A percentile compares a stretch with the other conserved stretches of the same genome.
Conservation (phyloP, 2,329 filamentous ascomycete genomes). For the Ilyonectria destructans region DNA sequence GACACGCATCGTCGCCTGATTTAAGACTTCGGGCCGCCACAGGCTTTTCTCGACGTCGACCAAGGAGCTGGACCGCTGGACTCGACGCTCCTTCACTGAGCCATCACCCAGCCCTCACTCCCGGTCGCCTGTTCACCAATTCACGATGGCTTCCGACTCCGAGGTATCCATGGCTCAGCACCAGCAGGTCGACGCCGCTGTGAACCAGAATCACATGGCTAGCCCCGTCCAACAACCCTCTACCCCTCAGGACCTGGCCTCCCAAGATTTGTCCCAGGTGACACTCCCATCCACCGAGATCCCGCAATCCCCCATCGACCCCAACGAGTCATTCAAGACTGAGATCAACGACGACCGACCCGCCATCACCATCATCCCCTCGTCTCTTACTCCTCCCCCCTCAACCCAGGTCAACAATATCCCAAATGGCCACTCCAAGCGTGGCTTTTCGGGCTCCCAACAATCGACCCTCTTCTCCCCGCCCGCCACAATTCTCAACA, state of each 20-base stretch:
- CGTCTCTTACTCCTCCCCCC: slow-evolving; percentile 72
- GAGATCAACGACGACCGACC: slow-evolving; percentile 66
- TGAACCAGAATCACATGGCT: slow-evolving; percentile 51
- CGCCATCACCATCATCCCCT: slow-evolving; percentile 67
- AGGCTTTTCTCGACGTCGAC: slow-evolving; percentile 10
- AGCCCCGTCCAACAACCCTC: slow-evolving; percentile 54
- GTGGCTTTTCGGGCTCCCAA: slow-evolving; percentile 60
- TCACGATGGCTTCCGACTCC: slow-evolving; percentile 57
- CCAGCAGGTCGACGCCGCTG: slow-evolving; percentile 52
- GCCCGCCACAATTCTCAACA: slow-evolving; percentile 64
- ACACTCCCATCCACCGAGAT: slow-evolving; percentile 73
- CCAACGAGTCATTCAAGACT: slow-evolving; percentile 65
- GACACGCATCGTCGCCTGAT: background rate
- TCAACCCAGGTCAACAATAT: slow-evolving; percentile 65
- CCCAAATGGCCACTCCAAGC: slow-evolving; percentile 45
- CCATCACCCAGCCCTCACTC: slow-evolving; percentile 3
- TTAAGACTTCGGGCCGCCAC: slow-evolving; percentile 11
- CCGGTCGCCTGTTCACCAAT: slow-evolving; percentile 27
- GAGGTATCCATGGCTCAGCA: slow-evolving; percentile 50
- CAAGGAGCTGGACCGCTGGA: slow-evolving; percentile 25
- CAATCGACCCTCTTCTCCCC: slow-evolving; percentile 68
- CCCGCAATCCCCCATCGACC: slow-evolving; percentile 68
- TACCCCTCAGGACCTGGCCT: slow-evolving; percentile 52
- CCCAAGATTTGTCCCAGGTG: slow-evolving; percentile 63
- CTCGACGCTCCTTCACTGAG: slow-evolving; percentile 31